Evolutionary conservation across 2,329 filamentous ascomycete species (phyloP).

Genomic region (Fusarium oxysporum): DNA sequence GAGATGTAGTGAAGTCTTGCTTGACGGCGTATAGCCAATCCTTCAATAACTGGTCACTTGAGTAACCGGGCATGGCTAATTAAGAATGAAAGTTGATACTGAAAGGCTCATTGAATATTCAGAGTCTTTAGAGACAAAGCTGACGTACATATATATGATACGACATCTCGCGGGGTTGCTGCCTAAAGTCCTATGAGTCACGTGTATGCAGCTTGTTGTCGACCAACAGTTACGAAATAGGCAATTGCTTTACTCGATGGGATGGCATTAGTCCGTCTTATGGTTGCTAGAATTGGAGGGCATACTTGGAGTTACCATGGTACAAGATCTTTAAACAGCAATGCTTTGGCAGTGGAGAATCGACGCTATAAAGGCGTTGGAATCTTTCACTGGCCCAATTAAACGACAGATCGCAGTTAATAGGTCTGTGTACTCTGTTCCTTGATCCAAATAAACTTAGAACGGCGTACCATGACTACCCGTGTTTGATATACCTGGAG

Average conservation of each 20-base stretch:
- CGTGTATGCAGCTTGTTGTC: background rate
- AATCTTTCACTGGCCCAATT: no score
- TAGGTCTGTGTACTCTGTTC: background rate
- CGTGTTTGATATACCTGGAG: no score
- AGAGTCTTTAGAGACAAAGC: background rate
- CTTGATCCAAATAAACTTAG: no score
- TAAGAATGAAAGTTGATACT: no score
- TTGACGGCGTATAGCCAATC: slow-evolving; percentile 26
- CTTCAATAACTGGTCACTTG: slow-evolving; percentile 5
- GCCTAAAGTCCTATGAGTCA: background rate
- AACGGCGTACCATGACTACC: no score
- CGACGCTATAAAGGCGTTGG: background rate
- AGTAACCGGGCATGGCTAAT: slow-evolving; percentile 7
- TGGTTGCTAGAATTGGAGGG: background rate
- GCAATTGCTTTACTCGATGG: background rate
- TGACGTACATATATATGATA: background rate
- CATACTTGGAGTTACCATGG: background rate
- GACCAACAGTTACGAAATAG: background rate
- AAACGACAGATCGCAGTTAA: background rate
- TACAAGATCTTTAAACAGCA: background rate
- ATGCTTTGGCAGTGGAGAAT: background rate
- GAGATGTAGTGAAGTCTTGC: slow-evolving; percentile 15
- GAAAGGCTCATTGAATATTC: rapidly evolving
- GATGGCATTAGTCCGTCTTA: rapidly evolving
- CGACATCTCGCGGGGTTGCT: background rate